Base-by-base conservation (phyloP, 768 basidiomycete species). In the Mycena amicta region DNA sequence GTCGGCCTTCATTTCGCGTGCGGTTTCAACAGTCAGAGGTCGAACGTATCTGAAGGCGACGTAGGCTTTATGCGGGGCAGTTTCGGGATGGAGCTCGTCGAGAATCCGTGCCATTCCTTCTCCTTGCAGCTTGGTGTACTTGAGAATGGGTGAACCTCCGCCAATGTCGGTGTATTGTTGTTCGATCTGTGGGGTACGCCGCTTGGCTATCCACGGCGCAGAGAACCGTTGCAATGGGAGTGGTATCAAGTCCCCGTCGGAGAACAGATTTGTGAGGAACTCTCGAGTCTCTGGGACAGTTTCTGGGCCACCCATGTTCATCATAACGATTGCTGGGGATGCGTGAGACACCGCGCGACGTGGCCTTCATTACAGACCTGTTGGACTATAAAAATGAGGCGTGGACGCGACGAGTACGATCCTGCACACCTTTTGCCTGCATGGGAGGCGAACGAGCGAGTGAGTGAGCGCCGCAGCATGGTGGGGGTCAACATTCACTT, bases 301-400 rank as follows among this genome's bases (percentile, higher is more conserved):
- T 51, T 91, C 84, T 23, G 96, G 97, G 2, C 97, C 97, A 43
- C 97, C 97, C 97, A 99, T 99, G 74, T 98, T 99, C 77, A 99
- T 79, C 90, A 99, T 92, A 40, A 99, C 94, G 61, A 98, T 83
- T 33, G 91, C 96, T 81, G 49, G 29, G 45, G 54, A 63, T 30
- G 52, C 29, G 57, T 66, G 55, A 66, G 62, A 57, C 47, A 30
- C 33, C 43, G 45, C 33, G 5, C 27, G 29, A 51, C 55, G 43
- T 57, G 25, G 50, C 18, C 26, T 57, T 37, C 37, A 28, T 53
- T 52, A 55, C 62, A 50, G 55, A 88, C 86, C 86, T 83, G 86
- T 88, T 60, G 86, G 86, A 71, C 86, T 88, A 63, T 26, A 40
- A 60, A 51, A 28, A 45, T 61, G 28, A 63, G 30, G 18, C 53